Conservation (phyloP, 2,329 filamentous ascomycete genomes). For the Fonsecaea nubica region DNA sequence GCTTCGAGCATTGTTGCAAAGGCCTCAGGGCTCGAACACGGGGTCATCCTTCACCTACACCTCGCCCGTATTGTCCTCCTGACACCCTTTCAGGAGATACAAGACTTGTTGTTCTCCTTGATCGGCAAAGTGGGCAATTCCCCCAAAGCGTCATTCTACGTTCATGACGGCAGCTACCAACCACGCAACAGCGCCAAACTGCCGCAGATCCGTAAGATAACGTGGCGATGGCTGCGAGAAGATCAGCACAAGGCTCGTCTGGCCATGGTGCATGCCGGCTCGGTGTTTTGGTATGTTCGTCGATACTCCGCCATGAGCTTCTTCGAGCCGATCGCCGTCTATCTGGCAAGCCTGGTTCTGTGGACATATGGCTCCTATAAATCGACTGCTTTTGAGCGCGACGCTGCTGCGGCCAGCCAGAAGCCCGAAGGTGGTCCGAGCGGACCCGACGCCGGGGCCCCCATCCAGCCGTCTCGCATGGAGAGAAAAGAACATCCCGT, state of each 20-base stretch:
- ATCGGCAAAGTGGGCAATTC: slow-evolving; percentile 35
- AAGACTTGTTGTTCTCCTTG: slow-evolving; percentile 41
- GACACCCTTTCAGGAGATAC: slow-evolving; percentile 56
- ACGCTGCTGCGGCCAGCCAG: slow-evolving; percentile 27
- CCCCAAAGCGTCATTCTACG: slow-evolving; percentile 36
- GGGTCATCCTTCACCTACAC: slow-evolving; percentile 63
- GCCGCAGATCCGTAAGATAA: slow-evolving; percentile 44
- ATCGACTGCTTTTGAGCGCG: slow-evolving; percentile 34
- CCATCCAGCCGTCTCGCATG: slow-evolving; percentile 35
- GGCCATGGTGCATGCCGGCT: slow-evolving; percentile 61
- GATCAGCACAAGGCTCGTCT: slow-evolving; percentile 65
- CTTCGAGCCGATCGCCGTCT: slow-evolving; percentile 55
- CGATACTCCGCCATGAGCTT: slow-evolving; percentile 58
- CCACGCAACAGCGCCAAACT: slow-evolving; percentile 34
- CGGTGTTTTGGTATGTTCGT: slow-evolving; percentile 60
- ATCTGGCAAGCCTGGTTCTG: slow-evolving; percentile 55
- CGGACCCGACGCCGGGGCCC: slow-evolving; percentile 30
- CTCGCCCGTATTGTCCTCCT: slow-evolving; percentile 61
- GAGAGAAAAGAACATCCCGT: slow-evolving; percentile 33
- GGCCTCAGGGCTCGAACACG: slow-evolving; percentile 59
- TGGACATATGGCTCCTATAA: slow-evolving; percentile 55
- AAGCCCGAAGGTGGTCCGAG: slow-evolving; percentile 33
- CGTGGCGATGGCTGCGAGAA: slow-evolving; percentile 58
- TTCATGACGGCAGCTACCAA: slow-evolving; percentile 38
- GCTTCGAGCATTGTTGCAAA: slow-evolving; percentile 61